Evolutionary conservation across 805 yeast species (phyloP), one percentile per base, ranked within the genome.

Genomic region (Saccharomycopsis fodiens): DNA sequence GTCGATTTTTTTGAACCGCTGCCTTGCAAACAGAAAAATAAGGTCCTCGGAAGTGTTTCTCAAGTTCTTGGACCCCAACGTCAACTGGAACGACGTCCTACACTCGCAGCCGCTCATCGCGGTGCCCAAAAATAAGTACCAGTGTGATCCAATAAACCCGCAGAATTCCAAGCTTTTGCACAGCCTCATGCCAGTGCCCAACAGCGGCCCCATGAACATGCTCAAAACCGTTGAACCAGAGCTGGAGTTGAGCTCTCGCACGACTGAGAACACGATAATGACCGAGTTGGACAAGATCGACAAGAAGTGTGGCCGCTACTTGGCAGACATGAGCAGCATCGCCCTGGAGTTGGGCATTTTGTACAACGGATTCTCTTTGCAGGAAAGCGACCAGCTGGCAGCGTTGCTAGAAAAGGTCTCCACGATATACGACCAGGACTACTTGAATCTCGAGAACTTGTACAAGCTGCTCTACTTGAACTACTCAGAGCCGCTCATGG

Each of bases 61-160:
- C 35, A 78, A 82, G 57, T 93, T 93, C 57, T 62, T 93, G 46
- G 93, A 88, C 58, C 95, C 97, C 4, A 82, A 82, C 50, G 77
- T 85, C 10, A 74, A 76, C 53, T 93, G 96, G 91, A 69, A 73
- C 20, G 96, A 89, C 57, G 95, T 78, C 2, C 56, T 82, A 41
- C 65, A 63, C 39, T 59, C 75, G 2, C 79, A 82, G 12, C 82
- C 79, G 2, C 68, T 80, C 4, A 30, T 40, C 13, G 5, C 21
- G 12, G 32, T 51, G 2, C 54, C 54, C 3, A 51, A 51, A 32
- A 48, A 46, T 21, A 44, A 40, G 3, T 35, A 48, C 22, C 52
- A 51, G 37, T 48, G 52, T 21, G 50, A 51, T 23, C 54, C 54
- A 15, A 21, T 48, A 12, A 42, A 51, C 37, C 54, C 54, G 3